Evolutionary conservation across 2,329 filamentous ascomycete species (phyloP).

Genomic region (Periconia macrospinosa): DNA sequence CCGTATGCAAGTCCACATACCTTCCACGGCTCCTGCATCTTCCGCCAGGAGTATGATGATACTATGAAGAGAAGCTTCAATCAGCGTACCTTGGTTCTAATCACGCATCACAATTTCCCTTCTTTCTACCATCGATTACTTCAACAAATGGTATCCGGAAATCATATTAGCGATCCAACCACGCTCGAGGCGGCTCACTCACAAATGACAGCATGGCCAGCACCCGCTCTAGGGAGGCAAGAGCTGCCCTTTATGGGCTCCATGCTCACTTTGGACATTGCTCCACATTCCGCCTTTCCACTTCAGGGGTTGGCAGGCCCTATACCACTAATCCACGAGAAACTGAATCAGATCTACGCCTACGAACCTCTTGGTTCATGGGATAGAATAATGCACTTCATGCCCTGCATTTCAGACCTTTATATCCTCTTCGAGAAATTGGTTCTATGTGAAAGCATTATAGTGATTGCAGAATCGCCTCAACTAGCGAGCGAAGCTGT

Average conservation of each 20-base stretch:
- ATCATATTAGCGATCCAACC: slow-evolving; percentile 43
- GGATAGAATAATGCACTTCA: slow-evolving; percentile 42
- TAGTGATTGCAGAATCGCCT: slow-evolving; percentile 46
- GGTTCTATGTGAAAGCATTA: slow-evolving; percentile 44
- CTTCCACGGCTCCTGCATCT: slow-evolving; percentile 43
- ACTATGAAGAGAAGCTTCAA: slow-evolving; percentile 48
- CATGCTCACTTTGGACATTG: slow-evolving; percentile 42
- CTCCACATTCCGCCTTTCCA: slow-evolving; percentile 44
- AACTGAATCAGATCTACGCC: slow-evolving; percentile 39
- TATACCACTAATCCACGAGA: slow-evolving; percentile 33
- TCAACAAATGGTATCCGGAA: slow-evolving; percentile 39
- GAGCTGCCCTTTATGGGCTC: slow-evolving; percentile 45
- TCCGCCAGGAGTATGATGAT: slow-evolving; percentile 45
- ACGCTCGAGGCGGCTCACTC: slow-evolving; percentile 41
- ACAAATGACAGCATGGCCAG: slow-evolving; percentile 41
- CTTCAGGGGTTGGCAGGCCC: slow-evolving; percentile 41
- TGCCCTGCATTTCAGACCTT: slow-evolving; percentile 46
- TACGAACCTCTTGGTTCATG: slow-evolving; percentile 45
- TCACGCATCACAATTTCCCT: slow-evolving; percentile 46
- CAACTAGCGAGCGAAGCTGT: slow-evolving; percentile 45
- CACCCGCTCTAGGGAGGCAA: slow-evolving; percentile 41
- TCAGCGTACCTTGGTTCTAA: slow-evolving; percentile 43
- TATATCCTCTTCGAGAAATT: slow-evolving; percentile 46
- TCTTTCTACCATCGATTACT: slow-evolving; percentile 40
- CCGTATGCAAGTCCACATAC: slow-evolving; percentile 43